Percentiles rank a stretch among this genome's conserved stretches.
Conservation (phyloP, 192 early-diverging fungal species). For the Allomyces macrogynus region DNA sequence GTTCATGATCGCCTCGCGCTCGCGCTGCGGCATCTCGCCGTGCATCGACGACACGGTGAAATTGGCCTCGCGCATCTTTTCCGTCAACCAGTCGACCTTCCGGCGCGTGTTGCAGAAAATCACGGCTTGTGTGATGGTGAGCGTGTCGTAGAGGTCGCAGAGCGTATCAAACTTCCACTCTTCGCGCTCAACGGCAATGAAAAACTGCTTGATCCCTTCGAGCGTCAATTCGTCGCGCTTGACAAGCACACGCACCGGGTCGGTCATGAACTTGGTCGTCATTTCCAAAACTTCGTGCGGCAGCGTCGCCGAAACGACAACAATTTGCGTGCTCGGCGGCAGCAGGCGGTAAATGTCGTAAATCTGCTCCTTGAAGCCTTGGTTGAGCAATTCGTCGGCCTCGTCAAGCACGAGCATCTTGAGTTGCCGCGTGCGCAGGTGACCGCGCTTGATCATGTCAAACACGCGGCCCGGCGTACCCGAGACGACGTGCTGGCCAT, state of each 20-base stretch:
- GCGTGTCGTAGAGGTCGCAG: conserved; percentile 88
- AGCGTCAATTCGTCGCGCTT: conserved; percentile 98
- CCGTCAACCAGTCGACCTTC: conserved; percentile 95
- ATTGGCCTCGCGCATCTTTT: conserved; percentile 87
- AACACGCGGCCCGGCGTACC: conserved; percentile 91
- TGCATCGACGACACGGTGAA: conserved; percentile 98
- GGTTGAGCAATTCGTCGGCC: conserved; percentile 83
- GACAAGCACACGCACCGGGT: conserved; percentile 82
- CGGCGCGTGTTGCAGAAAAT: conserved; percentile 94
- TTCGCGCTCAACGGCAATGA: conserved; percentile 88
- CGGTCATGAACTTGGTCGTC: conserved; percentile 93
- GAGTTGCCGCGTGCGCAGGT: conserved; percentile 58
- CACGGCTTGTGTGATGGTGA: conserved; percentile 95
- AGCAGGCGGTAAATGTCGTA: conserved; percentile 83
- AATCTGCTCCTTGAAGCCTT: conserved; percentile 96
- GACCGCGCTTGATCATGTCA: conserved; percentile 85
- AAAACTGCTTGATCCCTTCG: conserved; percentile 98
- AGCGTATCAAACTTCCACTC: conserved; percentile 98
- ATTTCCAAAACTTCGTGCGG: conserved; percentile 91
- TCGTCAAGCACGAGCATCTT: conserved; percentile 96
- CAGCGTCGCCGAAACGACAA: conserved; percentile 76
- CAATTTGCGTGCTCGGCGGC: conserved; percentile 79
- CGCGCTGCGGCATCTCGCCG: conserved; percentile 97
- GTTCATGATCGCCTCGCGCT: conserved; percentile 91
- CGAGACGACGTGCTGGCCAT: conserved; percentile 79